Evolutionary conservation across 2,329 filamentous ascomycete genomes (phyloP).

Genomic region (Talaromyces verruculosus): DNA sequence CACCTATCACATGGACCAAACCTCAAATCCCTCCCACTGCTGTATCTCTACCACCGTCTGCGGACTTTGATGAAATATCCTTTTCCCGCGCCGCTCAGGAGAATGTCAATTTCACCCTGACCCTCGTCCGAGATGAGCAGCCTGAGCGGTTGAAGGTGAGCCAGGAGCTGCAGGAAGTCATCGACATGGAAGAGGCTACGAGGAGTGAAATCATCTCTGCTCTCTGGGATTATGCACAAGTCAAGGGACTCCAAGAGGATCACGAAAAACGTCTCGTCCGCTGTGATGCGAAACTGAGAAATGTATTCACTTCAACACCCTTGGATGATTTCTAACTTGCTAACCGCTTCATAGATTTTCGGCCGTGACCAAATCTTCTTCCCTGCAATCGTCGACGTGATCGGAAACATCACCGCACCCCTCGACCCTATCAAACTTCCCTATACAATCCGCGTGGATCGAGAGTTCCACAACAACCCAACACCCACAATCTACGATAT

Average conservation of each 20-base stretch:
- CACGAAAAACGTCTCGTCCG: slow-evolving; percentile 91
- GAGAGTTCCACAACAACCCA: slow-evolving; percentile 72
- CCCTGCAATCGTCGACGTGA: slow-evolving; percentile 77
- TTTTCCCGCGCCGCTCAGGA: slow-evolving; percentile 92
- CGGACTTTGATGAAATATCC: slow-evolving; percentile 85
- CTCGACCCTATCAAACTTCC: slow-evolving; percentile 78
- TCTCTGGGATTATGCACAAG: slow-evolving; percentile 91
- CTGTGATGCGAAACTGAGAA: slow-evolving; percentile 78
- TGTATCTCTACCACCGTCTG: slow-evolving; percentile 59
- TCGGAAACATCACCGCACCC: slow-evolving; percentile 73
- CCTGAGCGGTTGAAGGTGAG: slow-evolving; percentile 82
- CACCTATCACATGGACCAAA: slow-evolving; percentile 79
- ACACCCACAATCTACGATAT: slow-evolving; percentile 87
- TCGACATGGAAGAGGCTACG: slow-evolving; percentile 84
- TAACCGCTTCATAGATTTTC: slow-evolving; percentile 59
- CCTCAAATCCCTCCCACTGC: slow-evolving; percentile 57
- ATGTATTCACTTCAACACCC: slow-evolving; percentile 40
- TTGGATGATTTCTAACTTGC: background rate
- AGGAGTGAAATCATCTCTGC: slow-evolving; percentile 85
- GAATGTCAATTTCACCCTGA: slow-evolving; percentile 87
- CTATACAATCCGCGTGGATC: slow-evolving; percentile 92
- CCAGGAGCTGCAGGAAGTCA: slow-evolving; percentile 73
- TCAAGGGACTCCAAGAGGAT: slow-evolving; percentile 84
- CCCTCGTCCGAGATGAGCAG: slow-evolving; percentile 77
- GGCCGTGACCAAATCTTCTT: slow-evolving; percentile 76